A percentile compares a stretch with the other conserved stretches of the same genome.
Evolutionary conservation across 2,329 filamentous ascomycete species (phyloP).

Genomic region (Fusarium sp.): DNA sequence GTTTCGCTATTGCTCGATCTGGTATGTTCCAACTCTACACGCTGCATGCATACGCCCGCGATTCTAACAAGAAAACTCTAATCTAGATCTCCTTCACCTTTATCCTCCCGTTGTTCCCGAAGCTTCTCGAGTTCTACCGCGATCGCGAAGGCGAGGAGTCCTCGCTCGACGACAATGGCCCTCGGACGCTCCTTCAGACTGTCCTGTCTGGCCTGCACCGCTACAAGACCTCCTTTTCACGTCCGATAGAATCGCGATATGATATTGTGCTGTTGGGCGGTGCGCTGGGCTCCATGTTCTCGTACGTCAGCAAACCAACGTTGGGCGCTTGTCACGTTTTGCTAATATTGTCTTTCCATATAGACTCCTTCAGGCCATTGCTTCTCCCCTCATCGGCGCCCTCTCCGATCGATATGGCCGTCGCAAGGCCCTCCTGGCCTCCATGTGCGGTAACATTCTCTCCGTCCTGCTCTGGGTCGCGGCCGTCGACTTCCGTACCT

Average conservation of each 20-base stretch:
- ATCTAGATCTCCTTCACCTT: conserved; percentile 95
- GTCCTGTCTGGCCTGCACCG: conserved; percentile 87
- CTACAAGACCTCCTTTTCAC: conserved; percentile 93
- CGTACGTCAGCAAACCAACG: conserved; percentile 51
- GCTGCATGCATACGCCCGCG: not conserved
- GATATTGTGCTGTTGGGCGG: conserved; percentile 96
- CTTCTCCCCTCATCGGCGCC: conserved; percentile 88
- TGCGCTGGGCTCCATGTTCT: conserved; percentile 92
- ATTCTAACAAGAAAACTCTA: conserved; percentile 7
- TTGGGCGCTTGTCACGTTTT: not conserved
- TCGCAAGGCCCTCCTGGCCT: conserved; percentile 85
- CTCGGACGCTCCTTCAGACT: conserved; percentile 77
- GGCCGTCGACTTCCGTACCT: conserved; percentile 94
- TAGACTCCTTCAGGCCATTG: conserved; percentile 89
- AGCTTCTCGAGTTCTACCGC: conserved; percentile 95
- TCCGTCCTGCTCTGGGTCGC: conserved; percentile 95
- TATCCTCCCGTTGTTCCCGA: conserved; percentile 95
- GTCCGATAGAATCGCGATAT: conserved; percentile 94
- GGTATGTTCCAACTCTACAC: conserved; percentile 59
- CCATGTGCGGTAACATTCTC: conserved; percentile 92
- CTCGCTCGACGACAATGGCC: conserved; percentile 54
- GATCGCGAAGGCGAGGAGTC: conserved; percentile 75
- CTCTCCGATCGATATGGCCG: conserved; percentile 91
- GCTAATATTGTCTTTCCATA: not conserved
- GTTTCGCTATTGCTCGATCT: conserved; percentile 89